phyloP scores from a whole-genome alignment of 2,329 filamentous ascomycete species.

The Ampelomyces quisqualis region DNA sequence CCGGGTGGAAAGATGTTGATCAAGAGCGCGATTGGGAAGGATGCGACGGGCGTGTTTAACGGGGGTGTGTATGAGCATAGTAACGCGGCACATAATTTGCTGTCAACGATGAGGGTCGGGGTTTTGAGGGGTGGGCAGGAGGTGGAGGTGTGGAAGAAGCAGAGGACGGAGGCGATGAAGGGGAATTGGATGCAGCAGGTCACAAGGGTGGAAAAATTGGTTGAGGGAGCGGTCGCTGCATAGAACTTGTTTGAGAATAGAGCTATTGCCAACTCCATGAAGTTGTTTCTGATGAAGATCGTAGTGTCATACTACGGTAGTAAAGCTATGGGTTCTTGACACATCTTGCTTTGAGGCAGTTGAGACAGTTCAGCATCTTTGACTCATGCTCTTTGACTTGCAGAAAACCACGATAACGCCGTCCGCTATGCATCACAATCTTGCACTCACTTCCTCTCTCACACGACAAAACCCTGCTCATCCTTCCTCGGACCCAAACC shows the following conservation, averaged over 20 bases:
- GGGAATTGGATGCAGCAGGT: conserved; percentile 69
- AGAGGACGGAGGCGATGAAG: conserved; percentile 6
- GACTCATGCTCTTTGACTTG: too few relatives aligned
- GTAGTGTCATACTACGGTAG: too few relatives aligned
- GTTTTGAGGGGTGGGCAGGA: conserved; percentile 43
- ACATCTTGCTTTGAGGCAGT: too few relatives aligned
- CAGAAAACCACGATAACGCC: too few relatives aligned
- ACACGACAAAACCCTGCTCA: conserved; percentile 21
- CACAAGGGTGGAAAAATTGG: conserved; percentile 73
- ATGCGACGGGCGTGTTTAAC: conserved; percentile 45
- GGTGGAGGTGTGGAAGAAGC: conserved; percentile 44
- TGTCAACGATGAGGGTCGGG: conserved; percentile 44
- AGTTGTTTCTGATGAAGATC: too few relatives aligned
- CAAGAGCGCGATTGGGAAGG: conserved; percentile 39
- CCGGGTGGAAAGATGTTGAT: conserved; percentile 44
- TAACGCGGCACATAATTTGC: conserved; percentile 45
- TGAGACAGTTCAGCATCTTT: too few relatives aligned
- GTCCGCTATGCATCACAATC: conserved; percentile 10
- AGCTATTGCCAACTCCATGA: too few relatives aligned
- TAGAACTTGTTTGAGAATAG: conserved; percentile 48
- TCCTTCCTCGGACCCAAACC: conserved; percentile 41
- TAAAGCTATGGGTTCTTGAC: too few relatives aligned
- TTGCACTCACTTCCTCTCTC: not conserved
- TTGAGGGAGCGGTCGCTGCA: conserved; percentile 77
- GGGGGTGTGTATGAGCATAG: conserved; percentile 45